phyloP scores from a whole-genome alignment of 1,284 basidiomycete genomes.

The Cutaneotrichosporon cutaneum region DNA sequence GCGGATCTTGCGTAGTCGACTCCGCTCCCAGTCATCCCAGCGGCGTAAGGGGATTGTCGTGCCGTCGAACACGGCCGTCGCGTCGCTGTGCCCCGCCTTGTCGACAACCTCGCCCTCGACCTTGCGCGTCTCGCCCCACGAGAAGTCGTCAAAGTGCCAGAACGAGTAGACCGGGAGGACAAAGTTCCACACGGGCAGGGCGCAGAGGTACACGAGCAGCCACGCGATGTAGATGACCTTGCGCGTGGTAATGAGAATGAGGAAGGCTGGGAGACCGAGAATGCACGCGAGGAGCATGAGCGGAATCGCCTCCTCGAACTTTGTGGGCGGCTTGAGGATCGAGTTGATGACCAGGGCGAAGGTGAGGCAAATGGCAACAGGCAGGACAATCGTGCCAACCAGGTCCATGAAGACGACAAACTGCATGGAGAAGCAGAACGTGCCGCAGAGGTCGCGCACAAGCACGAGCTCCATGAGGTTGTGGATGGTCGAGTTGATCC shows the following conservation, averaged over 20 bases:
- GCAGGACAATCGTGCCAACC: conserved; percentile 90
- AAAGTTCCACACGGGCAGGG: conserved; percentile 94
- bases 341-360: conserved; percentile 83
- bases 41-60: conserved; percentile 78
- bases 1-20: conserved; percentile 84
- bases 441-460: conserved; percentile 92
- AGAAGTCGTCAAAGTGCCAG: conserved; percentile 97
- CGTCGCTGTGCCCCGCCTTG: conserved; percentile 62
- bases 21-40: conserved; percentile 99
- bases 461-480: conserved; percentile 98
- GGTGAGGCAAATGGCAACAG: conserved; percentile 89
- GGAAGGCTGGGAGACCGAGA: conserved; percentile 85
- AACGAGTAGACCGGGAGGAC: conserved; percentile 91
- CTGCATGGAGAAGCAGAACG: conserved; percentile 96
- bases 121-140: conserved; percentile 98
- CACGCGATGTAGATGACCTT: conserved; percentile 95
- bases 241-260: conserved; percentile 90
- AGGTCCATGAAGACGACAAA: conserved; percentile 99
- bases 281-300: conserved; percentile 84
- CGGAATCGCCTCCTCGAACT: conserved; percentile 91
- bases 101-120: conserved; percentile 81
- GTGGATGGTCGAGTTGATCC: conserved; percentile 99
- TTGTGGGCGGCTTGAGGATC: conserved; percentile 73
- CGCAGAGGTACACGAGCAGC: conserved; percentile 93
- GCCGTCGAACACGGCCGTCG: conserved; percentile 59